These are phyloP conservation scores for Blastobotrys aristatus DNA, from an alignment of 1,139 yeast genomes.

Conservation along the genomic window DNA sequence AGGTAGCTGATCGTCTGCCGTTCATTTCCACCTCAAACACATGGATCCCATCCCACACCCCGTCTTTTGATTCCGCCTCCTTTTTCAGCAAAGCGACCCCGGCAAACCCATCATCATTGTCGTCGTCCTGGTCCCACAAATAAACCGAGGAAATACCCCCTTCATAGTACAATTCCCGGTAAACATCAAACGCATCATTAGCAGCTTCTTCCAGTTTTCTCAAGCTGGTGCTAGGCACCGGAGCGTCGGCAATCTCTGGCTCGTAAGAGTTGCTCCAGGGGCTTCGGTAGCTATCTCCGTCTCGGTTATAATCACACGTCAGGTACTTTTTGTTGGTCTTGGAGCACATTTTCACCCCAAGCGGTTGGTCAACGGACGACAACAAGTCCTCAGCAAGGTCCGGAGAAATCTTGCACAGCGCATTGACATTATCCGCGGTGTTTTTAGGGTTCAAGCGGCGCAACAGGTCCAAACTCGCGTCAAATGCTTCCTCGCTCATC, in stretches of 20 bases:
- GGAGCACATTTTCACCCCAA: constrained; percentile 53
- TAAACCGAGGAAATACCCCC: constrained; percentile 91
- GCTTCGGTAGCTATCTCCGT: constrained; percentile 85
- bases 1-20: constrained; percentile 46
- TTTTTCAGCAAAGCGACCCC: constrained; percentile 89
- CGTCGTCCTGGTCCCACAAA: constrained; percentile 68
- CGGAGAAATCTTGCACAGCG: constrained; percentile 72
- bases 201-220: constrained; percentile 75
- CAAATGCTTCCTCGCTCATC: constrained; percentile 56
- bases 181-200: constrained; percentile 87
- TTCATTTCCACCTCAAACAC: constrained; percentile 71
- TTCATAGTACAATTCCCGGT: constrained; percentile 89
- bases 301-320: constrained; percentile 92
- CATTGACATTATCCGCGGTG: constrained; percentile 55
- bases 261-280: constrained; percentile 86
- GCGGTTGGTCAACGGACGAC: constrained; percentile 84
- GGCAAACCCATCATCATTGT: constrained; percentile 56
- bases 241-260: constrained; percentile 61
- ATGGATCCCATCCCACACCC: constrained; percentile 89
- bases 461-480: constrained; percentile 81
- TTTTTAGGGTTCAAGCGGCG: constrained; percentile 80
- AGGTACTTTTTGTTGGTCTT: constrained; percentile 62
- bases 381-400: constrained; percentile 81
- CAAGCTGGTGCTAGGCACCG: constrained; percentile 63
- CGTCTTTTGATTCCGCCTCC: constrained; percentile 39